Conservation (phyloP, 495 filamentous ascomycete species). For the Hypoxylon rickii region DNA sequence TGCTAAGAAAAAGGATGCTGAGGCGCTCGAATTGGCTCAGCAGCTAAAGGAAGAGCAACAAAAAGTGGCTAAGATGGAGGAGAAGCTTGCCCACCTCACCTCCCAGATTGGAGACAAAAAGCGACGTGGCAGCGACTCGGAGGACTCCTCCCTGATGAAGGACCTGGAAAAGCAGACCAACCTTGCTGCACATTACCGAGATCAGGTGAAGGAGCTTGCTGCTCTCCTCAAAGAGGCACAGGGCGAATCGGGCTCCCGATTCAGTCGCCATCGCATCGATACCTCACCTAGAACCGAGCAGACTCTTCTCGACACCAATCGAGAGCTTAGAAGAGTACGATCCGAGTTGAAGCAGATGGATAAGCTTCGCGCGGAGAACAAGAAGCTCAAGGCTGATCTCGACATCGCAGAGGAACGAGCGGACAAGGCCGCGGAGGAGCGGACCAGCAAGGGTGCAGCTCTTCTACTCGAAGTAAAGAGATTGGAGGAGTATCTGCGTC, state of each 20-base stretch:
- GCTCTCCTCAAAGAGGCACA: slow-evolving; percentile 52
- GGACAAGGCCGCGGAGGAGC: slow-evolving; percentile 50
- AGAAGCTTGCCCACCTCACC: slow-evolving; percentile 65
- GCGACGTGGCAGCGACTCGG: slow-evolving; percentile 48
- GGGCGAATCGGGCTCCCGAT: slow-evolving; percentile 37
- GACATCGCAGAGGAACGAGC: slow-evolving; percentile 51
- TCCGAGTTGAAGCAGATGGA: slow-evolving; percentile 56
- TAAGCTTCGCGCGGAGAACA: slow-evolving; percentile 53
- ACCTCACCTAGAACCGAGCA: slow-evolving; percentile 53
- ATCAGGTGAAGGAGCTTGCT: slow-evolving; percentile 67
- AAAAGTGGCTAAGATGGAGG: slow-evolving; percentile 61
- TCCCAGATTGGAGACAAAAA: slow-evolving; percentile 51
- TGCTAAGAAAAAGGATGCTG: slow-evolving; percentile 85
- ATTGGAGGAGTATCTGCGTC: slow-evolving; percentile 48
- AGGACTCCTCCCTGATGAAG: slow-evolving; percentile 56
- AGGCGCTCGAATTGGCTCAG: slow-evolving; percentile 71
- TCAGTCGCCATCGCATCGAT: slow-evolving; percentile 29
- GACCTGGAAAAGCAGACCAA: slow-evolving; percentile 70
- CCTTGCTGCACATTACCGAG: slow-evolving; percentile 68
- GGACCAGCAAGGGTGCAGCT: slow-evolving; percentile 45
- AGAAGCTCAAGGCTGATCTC: slow-evolving; percentile 50
- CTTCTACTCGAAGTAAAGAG: slow-evolving; percentile 46
- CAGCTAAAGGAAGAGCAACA: slow-evolving; percentile 68
- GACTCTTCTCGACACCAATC: slow-evolving; percentile 49
- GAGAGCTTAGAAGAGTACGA: slow-evolving; percentile 52